phyloP scores from a whole-genome alignment of 495 filamentous ascomycete species.

The Cercophora samala region DNA sequence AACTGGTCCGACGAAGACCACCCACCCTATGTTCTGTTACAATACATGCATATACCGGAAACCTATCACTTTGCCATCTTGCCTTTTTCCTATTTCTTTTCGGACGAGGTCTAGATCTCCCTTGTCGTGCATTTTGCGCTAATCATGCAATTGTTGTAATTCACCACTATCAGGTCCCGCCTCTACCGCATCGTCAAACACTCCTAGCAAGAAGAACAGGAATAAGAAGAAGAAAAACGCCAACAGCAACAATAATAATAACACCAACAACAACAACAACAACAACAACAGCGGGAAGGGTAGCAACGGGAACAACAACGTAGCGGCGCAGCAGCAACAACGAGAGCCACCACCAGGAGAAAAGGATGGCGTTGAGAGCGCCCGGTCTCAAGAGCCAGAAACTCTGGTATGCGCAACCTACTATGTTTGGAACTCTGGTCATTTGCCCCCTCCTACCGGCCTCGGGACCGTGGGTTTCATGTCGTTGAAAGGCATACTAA shows the following conservation, averaged over 20 bases:
- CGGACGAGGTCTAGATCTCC: not conserved
- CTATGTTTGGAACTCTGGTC: constrained; percentile 15
- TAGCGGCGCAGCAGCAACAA: not conserved
- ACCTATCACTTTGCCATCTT: not conserved
- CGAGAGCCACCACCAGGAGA: constrained; percentile 19
- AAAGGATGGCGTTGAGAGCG: constrained; percentile 38
- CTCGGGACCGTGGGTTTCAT: not conserved
- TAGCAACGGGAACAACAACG: constrained; percentile 8
- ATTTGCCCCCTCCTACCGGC: constrained; percentile 5
- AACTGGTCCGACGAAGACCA: not conserved
- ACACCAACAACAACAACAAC: constrained; percentile 43
- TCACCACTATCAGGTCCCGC: constrained; percentile 14
- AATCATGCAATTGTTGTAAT: constrained; percentile 18
- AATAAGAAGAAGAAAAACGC: constrained; percentile 67
- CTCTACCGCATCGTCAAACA: constrained; percentile 12
- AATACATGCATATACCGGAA: not conserved
- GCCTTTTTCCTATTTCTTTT: constrained; percentile 9
- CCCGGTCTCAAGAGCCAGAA: constrained; percentile 32
- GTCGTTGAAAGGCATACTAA: not conserved
- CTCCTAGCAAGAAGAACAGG: constrained; percentile 20
- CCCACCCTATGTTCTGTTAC: not conserved
- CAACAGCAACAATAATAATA: constrained; percentile 53
- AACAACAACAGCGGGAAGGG: constrained; percentile 28
- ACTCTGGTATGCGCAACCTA: constrained; percentile 28
- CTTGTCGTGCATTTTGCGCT: constrained; percentile 20